These are phyloP conservation scores for Agrocybe pediades DNA, from an alignment of 768 basidiomycete species.

Conservation along the genomic window DNA sequence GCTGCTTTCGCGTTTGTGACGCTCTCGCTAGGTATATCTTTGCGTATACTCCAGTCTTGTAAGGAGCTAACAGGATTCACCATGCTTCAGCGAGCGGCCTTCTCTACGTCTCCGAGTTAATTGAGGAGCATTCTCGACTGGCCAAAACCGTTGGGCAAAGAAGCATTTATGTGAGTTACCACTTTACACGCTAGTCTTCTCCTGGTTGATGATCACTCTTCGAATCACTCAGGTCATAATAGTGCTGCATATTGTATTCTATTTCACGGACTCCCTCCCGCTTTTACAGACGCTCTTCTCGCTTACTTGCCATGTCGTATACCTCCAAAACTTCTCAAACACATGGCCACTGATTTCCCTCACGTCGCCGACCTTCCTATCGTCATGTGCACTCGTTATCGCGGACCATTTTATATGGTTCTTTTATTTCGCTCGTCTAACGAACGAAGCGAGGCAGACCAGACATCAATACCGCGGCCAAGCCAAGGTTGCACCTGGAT, in stretches of 20 bases:
- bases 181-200: not conserved
- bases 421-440: conserved; percentile 82
- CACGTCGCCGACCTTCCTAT: conserved; percentile 79
- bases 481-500: conserved; percentile 42
- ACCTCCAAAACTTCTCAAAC: conserved; percentile 88
- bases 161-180: conserved; percentile 79
- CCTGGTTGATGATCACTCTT: not conserved
- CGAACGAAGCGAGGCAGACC: conserved; percentile 61
- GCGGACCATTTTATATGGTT: conserved; percentile 96
- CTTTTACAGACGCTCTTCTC: conserved; percentile 76
- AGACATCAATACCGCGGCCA: conserved; percentile 45
- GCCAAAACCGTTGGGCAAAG: conserved; percentile 85
- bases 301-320: conserved; percentile 81
- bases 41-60: no score
- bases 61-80: no score
- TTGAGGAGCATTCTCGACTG: conserved; percentile 86
- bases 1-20: conserved; percentile 90
- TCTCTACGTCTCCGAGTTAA: conserved; percentile 91
- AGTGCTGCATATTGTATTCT: conserved; percentile 72
- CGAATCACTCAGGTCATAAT: conserved; percentile 67
- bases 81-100: conserved; percentile 87
- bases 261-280: conserved; percentile 82
- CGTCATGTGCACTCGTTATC: conserved; percentile 84
- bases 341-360: conserved; percentile 95
- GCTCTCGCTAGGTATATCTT: conserved; percentile 84